A percentile compares a stretch with the other conserved stretches of the same genome.
Evolutionary conservation across 768 basidiomycete genomes (phyloP).

Genomic region (Kwoniella sp.): DNA sequence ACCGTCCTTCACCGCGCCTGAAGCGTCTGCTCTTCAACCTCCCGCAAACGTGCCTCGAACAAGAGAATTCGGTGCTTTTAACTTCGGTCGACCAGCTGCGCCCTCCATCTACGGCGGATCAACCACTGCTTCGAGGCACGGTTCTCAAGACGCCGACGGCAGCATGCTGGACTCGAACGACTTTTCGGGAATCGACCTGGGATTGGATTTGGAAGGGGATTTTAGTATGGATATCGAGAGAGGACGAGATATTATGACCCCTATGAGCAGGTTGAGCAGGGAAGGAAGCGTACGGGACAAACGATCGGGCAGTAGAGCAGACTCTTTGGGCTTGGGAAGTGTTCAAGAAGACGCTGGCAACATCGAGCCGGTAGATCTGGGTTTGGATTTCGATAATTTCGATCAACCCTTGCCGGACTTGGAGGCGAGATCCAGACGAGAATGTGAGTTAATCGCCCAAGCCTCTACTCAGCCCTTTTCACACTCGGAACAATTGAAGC

Average conservation of each 20-base stretch:
- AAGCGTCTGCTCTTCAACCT: slow-evolving; percentile 21
- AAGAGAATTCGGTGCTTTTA: slow-evolving; percentile 47
- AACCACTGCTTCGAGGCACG: slow-evolving; percentile 24
- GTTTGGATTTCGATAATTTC: slow-evolving; percentile 53
- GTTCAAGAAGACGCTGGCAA: slow-evolving; percentile 4
- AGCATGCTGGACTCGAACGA: slow-evolving; percentile 47
- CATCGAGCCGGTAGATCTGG: slow-evolving; percentile 27
- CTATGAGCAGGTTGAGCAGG: slow-evolving; percentile 28
- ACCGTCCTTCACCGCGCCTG: slow-evolving; percentile 60
- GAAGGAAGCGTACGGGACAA: slow-evolving; percentile 22
- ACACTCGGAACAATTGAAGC: neutral
- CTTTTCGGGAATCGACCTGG: slow-evolving; percentile 47
- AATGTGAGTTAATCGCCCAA: slow-evolving; percentile 39
- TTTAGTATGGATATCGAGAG: slow-evolving; percentile 38
- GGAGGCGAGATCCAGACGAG: slow-evolving; percentile 66
- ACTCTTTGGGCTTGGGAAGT: slow-evolving; percentile 18
- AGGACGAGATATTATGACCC: slow-evolving; percentile 32
- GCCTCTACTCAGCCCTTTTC: neutral
- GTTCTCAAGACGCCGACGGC: slow-evolving; percentile 35
- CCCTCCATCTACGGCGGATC: slow-evolving; percentile 43
- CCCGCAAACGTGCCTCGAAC: slow-evolving; percentile 24
- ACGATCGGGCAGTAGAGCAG: slow-evolving; percentile 13
- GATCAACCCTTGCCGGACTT: slow-evolving; percentile 71
- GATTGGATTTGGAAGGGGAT: slow-evolving; percentile 34
- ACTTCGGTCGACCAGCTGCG: slow-evolving; percentile 43